Evolutionary conservation across 2,329 filamentous ascomycete genomes (phyloP), one percentile per base, ranked within the genome.

Genomic region (Cladophialophora yegresii): DNA sequence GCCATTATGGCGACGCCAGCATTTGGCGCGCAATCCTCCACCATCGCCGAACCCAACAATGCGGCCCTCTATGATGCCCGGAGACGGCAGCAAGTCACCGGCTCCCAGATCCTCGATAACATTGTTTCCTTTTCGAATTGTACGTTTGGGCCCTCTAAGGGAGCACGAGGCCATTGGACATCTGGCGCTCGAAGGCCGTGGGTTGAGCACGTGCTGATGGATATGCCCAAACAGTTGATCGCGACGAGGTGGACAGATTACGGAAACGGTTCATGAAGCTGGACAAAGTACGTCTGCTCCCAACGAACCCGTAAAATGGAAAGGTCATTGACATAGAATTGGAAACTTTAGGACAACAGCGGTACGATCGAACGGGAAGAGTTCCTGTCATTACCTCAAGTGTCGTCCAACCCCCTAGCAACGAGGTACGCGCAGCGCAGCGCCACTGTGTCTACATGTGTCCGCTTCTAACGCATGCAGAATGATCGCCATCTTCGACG

Each of bases 401-500:
- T 99, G 76, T 96, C 92, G 62, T 96, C 93, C 55, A 99, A 99
- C 80, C 95, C 95, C 30, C 88, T 99, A 61, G 95, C 95, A 70
- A 98, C 95, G 73, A 90, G 93, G 90, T 92, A 82, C 54, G 26
- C 23, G 5, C 20, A 13, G 20, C 47, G 13, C 47, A 50, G 20
- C 26, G 22, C 5, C n/a, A 22, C 30, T 1, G n/a, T 30, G 20
- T 20, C 57, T 40, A 36, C 54, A 26, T 20, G 23, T 20, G 26
- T 20, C 12, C 16, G 20, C 53, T 72, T 54, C 60, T 58, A 54
- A 61, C 22, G 67, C 75, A 13, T 23, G 26, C 32, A 93, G 91
- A 79, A 96, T 99, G 92, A 99, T 99, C 75, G 93, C 95, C 64
- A 99, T 98, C 73, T 98, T 99, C 76, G 95, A 99, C 78, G 95